A percentile compares a stretch with the other conserved stretches of the same genome.
Conservation (phyloP, 164 flowering plant genomes). For the Houttuynia cordata region DNA sequence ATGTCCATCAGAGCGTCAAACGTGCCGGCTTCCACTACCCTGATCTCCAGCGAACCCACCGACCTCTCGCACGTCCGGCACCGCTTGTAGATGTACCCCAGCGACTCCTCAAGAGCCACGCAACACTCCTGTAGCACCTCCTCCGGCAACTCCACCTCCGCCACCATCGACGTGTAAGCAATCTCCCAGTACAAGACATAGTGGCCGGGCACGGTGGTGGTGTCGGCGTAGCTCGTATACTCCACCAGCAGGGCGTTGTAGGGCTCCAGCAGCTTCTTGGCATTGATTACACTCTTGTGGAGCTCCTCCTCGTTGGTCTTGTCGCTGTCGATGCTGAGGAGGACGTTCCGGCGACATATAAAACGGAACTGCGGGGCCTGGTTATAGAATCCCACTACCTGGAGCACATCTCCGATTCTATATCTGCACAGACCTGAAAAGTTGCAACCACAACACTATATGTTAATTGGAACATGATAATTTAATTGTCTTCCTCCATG, state of each 20-base stretch:
- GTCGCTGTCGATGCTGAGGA: conserved; percentile 71
- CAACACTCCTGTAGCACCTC: conserved; percentile 41
- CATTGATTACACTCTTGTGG: conserved; percentile 48
- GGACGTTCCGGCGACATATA: conserved; percentile 64
- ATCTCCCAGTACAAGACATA: conserved; percentile 81
- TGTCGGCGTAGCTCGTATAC: conserved; percentile 77
- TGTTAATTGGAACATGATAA: too few relatives aligned
- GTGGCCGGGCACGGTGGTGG: conserved; percentile 73
- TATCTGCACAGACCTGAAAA: conserved; percentile 54
- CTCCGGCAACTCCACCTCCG: conserved; percentile 3
- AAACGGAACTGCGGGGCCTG: conserved; percentile 71
- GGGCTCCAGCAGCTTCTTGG: conserved; percentile 50
- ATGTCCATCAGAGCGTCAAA: conserved; percentile 71
- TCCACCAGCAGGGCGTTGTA: conserved; percentile 48
- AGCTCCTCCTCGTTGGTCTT: conserved; percentile 84
- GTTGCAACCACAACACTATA: too few relatives aligned
- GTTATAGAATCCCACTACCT: conserved; percentile 72
- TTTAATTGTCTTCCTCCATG: too few relatives aligned
- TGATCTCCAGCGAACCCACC: conserved; percentile 73
- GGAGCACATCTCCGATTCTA: conserved; percentile 74
- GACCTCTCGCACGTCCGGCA: conserved; percentile 53
- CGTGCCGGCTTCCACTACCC: conserved; percentile 56
- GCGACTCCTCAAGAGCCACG: conserved; percentile 50
- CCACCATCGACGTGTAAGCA: conserved; percentile 5
- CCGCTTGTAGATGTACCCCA: conserved; percentile 56